Conservation (phyloP, 1,284 basidiomycete species). For the Coriolopsis trogii region DNA sequence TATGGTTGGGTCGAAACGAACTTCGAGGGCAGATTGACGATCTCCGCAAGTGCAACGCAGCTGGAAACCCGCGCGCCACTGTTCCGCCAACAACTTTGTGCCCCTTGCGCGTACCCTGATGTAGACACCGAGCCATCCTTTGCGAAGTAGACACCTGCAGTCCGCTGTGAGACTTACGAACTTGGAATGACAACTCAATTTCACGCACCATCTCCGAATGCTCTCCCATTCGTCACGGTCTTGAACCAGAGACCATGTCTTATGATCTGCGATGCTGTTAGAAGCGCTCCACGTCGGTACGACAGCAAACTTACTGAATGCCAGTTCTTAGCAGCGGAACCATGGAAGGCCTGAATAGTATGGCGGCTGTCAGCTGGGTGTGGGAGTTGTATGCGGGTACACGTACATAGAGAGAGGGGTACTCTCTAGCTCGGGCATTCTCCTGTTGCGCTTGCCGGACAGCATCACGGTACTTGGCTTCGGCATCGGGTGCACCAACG, state of each 20-base stretch:
- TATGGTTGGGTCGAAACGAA: slow-evolving; percentile 53
- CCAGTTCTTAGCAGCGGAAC: slow-evolving; percentile 62
- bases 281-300: no score
- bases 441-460: slow-evolving; percentile 39
- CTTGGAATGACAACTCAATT: not conserved
- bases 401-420: slow-evolving; percentile 59
- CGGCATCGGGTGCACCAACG: slow-evolving; percentile 66
- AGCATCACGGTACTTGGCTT: slow-evolving; percentile 57
- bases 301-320: slow-evolving; percentile 55
- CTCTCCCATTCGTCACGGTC: slow-evolving; percentile 50
- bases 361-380: not conserved
- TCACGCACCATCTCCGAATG: slow-evolving; percentile 56
- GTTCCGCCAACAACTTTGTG: slow-evolving; percentile 46
- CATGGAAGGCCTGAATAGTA: slow-evolving; percentile 57
- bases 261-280: slow-evolving; percentile 57
- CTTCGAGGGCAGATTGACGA: slow-evolving; percentile 54
- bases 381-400: not conserved
- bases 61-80: slow-evolving; percentile 44
- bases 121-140: slow-evolving; percentile 56
- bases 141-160: slow-evolving; percentile 62
- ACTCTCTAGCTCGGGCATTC: slow-evolving; percentile 43
- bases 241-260: slow-evolving; percentile 67
- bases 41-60: slow-evolving; percentile 62
- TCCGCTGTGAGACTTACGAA: not conserved
- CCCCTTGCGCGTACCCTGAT: slow-evolving; percentile 41